phyloP scores from a whole-genome alignment of 352 stramenopile species.

The Phytophthora meadii region DNA sequence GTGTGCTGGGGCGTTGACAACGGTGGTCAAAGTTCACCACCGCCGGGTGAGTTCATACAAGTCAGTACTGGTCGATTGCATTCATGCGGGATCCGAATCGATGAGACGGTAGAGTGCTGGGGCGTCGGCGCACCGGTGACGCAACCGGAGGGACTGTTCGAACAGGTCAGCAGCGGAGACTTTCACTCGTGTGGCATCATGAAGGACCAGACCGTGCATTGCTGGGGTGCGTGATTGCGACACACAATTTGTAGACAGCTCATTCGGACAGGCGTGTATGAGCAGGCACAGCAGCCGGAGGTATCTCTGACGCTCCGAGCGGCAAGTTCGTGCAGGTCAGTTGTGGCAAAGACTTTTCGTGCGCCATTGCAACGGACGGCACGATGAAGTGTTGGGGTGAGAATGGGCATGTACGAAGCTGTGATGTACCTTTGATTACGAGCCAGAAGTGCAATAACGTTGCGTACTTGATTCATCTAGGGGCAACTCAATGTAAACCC shows the following conservation, averaged over 20 bases:
- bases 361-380: constrained; percentile 59
- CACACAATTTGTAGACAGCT: no score
- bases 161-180: constrained; percentile 83
- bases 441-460: constrained; percentile 1
- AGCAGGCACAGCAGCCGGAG: constrained; percentile 43
- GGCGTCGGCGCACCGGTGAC: constrained; percentile 56
- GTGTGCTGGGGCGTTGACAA: constrained; percentile 81
- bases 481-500: constrained; percentile 56
- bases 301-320: constrained; percentile 42
- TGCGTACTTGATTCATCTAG: constrained; percentile 25
- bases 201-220: constrained; percentile 80
- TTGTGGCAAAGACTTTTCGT: constrained; percentile 75
- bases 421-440: constrained; percentile 2
- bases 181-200: constrained; percentile 84
- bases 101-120: constrained; percentile 86
- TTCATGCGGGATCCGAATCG: constrained; percentile 74
- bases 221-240: constrained; percentile 56
- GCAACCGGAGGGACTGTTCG: constrained; percentile 70
- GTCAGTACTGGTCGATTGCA: constrained; percentile 79
- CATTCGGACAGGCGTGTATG: background rate
- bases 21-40: constrained; percentile 60
- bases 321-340: constrained; percentile 83
- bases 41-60: constrained; percentile 75
- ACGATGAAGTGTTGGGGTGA: constrained; percentile 69
- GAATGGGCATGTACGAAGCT: constrained; percentile 53